phyloP scores from a whole-genome alignment of 768 basidiomycete genomes.

The Cyathus striatus region DNA sequence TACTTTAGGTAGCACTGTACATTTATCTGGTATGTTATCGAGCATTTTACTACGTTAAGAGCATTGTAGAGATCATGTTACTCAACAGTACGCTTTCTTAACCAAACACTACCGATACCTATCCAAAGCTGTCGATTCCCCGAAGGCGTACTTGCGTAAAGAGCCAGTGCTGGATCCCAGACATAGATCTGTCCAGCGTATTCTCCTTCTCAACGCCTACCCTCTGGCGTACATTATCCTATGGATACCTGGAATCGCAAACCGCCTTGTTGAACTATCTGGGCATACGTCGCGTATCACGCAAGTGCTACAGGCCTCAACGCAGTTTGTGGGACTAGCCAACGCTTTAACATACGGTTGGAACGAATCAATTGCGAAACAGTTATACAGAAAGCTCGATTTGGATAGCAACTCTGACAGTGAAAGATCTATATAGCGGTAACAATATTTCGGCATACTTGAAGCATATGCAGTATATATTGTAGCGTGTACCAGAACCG shows the following conservation, averaged over 20 bases:
- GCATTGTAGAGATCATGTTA: not conserved
- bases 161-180: no score
- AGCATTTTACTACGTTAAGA: constrained; percentile 1
- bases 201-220: constrained; percentile 9
- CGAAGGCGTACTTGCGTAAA: no score
- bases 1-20: constrained; percentile 1
- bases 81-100: not conserved
- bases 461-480: no score
- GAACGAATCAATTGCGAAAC: not conserved
- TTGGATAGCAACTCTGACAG: no score
- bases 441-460: no score
- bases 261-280: constrained; percentile 10
- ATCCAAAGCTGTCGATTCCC: not conserved
- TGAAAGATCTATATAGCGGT: no score
- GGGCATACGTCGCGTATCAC: not conserved
- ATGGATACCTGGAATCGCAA: constrained; percentile 10
- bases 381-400: not conserved
- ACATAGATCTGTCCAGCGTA: not conserved
- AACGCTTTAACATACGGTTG: not conserved
- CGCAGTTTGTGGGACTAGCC: not conserved
- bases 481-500: no score
- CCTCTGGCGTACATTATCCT: constrained; percentile 10
- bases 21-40: constrained; percentile 2
- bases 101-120: not conserved
- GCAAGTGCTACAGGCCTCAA: not conserved